phyloP scores from a whole-genome alignment of 805 yeast species.

The Blastobotrys terrestris region DNA sequence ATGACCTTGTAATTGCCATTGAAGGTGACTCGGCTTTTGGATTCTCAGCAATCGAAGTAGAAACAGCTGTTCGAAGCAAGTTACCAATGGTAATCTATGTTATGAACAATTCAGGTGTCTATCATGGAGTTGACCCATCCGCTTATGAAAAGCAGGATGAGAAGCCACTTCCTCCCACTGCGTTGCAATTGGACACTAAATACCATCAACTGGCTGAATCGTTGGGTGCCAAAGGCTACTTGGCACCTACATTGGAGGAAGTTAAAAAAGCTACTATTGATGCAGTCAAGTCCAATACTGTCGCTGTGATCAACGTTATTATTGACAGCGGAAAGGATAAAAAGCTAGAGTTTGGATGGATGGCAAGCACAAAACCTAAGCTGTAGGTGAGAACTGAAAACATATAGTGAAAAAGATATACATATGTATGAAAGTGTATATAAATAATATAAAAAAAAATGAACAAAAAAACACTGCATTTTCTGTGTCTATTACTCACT shows the following conservation, averaged over 20 bases:
- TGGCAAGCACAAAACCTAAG: constrained; percentile 42
- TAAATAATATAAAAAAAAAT: no score
- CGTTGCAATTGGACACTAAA: constrained; percentile 48
- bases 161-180: constrained; percentile 49
- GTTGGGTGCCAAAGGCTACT: constrained; percentile 51
- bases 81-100: constrained; percentile 53
- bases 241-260: constrained; percentile 39
- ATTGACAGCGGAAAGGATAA: constrained; percentile 52
- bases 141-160: constrained; percentile 19
- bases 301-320: constrained; percentile 53
- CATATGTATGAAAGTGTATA: neutral
- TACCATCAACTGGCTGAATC: constrained; percentile 52
- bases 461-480: no score
- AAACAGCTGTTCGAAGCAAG: constrained; percentile 52
- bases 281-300: constrained; percentile 33
- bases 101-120: constrained; percentile 72
- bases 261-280: constrained; percentile 30
- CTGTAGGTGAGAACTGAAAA: constrained; percentile 13
- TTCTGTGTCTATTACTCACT: constrained; percentile 1
- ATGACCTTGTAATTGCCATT: constrained; percentile 46
- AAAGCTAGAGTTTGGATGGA: constrained; percentile 63
- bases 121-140: constrained; percentile 49
- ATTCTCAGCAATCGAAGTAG: constrained; percentile 66
- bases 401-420: neutral
- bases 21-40: constrained; percentile 80